phyloP scores from a whole-genome alignment of 768 basidiomycete genomes.

The Agaricus sinodeliciosus region DNA sequence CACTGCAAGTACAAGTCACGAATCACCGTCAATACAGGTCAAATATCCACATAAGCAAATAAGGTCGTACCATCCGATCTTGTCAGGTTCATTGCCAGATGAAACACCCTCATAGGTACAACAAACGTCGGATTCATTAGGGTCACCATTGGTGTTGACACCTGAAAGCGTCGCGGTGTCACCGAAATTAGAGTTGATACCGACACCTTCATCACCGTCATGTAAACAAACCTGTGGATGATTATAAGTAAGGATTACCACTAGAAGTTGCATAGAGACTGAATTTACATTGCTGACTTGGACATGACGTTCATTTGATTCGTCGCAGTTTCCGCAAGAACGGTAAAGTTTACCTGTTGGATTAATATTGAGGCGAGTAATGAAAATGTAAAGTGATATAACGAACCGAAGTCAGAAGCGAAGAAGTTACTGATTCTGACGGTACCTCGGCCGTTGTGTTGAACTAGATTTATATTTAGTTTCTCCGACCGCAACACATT shows the following conservation, averaged over 20 bases:
- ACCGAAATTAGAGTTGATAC: conserved; percentile 23
- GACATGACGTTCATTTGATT: conserved; percentile 18
- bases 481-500: background rate
- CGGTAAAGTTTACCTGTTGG: conserved; percentile 21
- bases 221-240: conserved; percentile 17
- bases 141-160: conserved; percentile 21
- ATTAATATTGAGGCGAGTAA: background rate
- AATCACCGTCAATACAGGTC: background rate
- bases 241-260: background rate
- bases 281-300: conserved; percentile 18
- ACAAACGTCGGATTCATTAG: conserved; percentile 19
- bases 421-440: conserved; percentile 22
- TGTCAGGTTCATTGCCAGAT: conserved; percentile 19
- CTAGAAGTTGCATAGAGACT: background rate
- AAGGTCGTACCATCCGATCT: conserved; percentile 22
- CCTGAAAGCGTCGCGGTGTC: conserved; percentile 21
- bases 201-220: conserved; percentile 18
- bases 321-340: conserved; percentile 21
- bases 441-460: conserved; percentile 22
- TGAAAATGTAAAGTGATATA: background rate
- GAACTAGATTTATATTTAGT: conserved; percentile 13
- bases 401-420: conserved; percentile 19
- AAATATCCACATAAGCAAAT: background rate
- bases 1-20: conserved; percentile 12
- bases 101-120: conserved; percentile 21